A percentile compares a stretch with the other conserved stretches of the same genome.
Evolutionary conservation across 345 rosid species (phyloP).

Genomic region (Syzygium jambos): DNA sequence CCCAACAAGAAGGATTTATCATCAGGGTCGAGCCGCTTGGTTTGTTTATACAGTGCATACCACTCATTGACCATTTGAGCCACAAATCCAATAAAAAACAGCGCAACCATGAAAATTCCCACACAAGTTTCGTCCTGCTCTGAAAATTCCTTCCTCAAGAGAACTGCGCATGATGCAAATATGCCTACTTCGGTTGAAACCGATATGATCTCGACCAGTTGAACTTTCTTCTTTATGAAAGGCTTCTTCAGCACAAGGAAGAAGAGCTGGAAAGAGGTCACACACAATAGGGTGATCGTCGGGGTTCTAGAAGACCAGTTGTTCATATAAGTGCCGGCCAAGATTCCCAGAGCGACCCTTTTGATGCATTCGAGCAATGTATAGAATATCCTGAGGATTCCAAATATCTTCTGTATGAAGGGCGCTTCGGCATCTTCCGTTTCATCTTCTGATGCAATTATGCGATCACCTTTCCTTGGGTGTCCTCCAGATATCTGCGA

Average conservation of each 20-base stretch:
- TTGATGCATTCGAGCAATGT: slow-evolving; percentile 55
- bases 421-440: slow-evolving; percentile 96
- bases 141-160: slow-evolving; percentile 31
- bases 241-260: slow-evolving; percentile 87
- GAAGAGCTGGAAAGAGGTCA: slow-evolving; percentile 79
- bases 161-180: slow-evolving; percentile 41
- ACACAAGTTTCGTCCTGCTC: slow-evolving; percentile 26
- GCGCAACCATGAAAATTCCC: slow-evolving; percentile 54
- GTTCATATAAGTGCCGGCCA: slow-evolving; percentile 55
- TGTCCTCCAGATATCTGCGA: slow-evolving; percentile 58
- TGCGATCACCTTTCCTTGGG: slow-evolving; percentile 41
- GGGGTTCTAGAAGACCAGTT: slow-evolving; percentile 41
- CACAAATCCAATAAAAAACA: slow-evolving; percentile 63
- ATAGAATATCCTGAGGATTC: slow-evolving; percentile 90
- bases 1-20: slow-evolving; percentile 44
- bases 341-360: slow-evolving; percentile 50
- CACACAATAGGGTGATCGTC: slow-evolving; percentile 37
- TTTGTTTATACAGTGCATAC: slow-evolving; percentile 65
- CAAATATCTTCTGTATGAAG: slow-evolving; percentile 78
- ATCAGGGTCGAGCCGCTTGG: slow-evolving; percentile 42
- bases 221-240: slow-evolving; percentile 84
- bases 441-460: slow-evolving; percentile 89
- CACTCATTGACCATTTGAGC: slow-evolving; percentile 56
- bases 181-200: slow-evolving; percentile 50
- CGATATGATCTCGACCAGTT: slow-evolving; percentile 73